phyloP scores from a whole-genome alignment of 257 asterid genomes.

The Salvia splendens region DNA sequence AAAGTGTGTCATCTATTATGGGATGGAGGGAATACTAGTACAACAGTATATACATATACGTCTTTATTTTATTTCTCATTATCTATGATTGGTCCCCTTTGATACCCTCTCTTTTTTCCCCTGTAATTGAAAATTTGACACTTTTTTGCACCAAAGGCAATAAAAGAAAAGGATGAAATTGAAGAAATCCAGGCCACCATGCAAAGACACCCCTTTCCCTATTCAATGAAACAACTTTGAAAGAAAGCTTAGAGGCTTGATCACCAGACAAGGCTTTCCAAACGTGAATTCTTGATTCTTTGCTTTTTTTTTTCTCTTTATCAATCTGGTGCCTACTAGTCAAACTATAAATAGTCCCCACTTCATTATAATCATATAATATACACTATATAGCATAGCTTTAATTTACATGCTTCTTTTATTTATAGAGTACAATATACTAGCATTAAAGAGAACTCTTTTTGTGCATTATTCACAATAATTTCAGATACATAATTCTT shows the following conservation, averaged over 20 bases:
- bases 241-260: constrained; percentile 28
- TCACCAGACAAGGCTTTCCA: constrained; percentile 29
- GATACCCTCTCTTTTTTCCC: background rate
- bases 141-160: constrained; percentile 25
- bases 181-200: constrained; percentile 26
- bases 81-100: constrained; percentile 1
- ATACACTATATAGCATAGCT: no score
- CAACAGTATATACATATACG: background rate
- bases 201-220: constrained; percentile 30
- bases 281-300: constrained; percentile 34
- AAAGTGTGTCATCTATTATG: no score
- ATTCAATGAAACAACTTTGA: constrained; percentile 32
- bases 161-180: background rate
- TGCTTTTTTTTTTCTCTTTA: constrained; percentile 19
- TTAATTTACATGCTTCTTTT: no score
- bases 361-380: background rate
- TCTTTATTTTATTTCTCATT: background rate
- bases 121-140: background rate
- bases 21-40: no score
- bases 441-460: background rate
- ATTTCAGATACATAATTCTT: background rate
- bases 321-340: background rate
- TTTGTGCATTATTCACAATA: background rate
- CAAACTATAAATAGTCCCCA: constrained; percentile 26
- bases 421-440: background rate